Evolutionary conservation across 1,284 basidiomycete species (phyloP).

Genomic region (Pseudozyma sp.): DNA sequence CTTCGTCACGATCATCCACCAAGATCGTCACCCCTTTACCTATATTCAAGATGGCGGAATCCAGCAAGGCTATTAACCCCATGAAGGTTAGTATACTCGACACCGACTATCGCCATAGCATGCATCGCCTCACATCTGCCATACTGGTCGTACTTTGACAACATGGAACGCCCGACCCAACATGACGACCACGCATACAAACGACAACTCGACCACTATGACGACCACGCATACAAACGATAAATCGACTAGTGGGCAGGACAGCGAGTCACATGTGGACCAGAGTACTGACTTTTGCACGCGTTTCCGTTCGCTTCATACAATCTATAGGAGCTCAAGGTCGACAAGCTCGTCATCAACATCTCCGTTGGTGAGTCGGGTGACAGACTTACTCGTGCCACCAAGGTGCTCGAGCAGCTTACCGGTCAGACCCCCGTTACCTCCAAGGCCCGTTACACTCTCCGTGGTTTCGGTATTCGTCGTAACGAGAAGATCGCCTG

Average conservation of each 20-base stretch:
- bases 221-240: not conserved
- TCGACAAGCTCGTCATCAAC: constrained; percentile 99
- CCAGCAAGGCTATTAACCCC: constrained; percentile 67
- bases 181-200: not conserved
- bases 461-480: constrained; percentile 98
- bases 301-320: not conserved
- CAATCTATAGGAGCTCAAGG: constrained; percentile 80
- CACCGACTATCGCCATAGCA: not conserved
- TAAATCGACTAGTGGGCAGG: not conserved
- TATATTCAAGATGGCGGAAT: constrained; percentile 64
- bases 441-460: constrained; percentile 99
- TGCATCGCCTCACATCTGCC: constrained; percentile 13
- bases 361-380: constrained; percentile 99
- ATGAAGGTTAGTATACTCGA: constrained; percentile 63
- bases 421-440: constrained; percentile 99
- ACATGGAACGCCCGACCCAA: not conserved
- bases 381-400: constrained; percentile 97
- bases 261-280: not conserved
- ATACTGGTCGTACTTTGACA: not conserved
- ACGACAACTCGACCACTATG: not conserved
- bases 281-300: constrained; percentile 8
- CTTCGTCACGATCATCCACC: constrained; percentile 57
- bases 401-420: constrained; percentile 99
- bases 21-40: constrained; percentile 36
- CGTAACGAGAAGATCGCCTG: constrained; percentile 99